Percentiles rank a stretch among this genome's conserved stretches.
These are phyloP conservation scores for Pseudogymnoascus sp. DNA, from an alignment of 2,329 filamentous ascomycete species.

Conservation along the genomic window DNA sequence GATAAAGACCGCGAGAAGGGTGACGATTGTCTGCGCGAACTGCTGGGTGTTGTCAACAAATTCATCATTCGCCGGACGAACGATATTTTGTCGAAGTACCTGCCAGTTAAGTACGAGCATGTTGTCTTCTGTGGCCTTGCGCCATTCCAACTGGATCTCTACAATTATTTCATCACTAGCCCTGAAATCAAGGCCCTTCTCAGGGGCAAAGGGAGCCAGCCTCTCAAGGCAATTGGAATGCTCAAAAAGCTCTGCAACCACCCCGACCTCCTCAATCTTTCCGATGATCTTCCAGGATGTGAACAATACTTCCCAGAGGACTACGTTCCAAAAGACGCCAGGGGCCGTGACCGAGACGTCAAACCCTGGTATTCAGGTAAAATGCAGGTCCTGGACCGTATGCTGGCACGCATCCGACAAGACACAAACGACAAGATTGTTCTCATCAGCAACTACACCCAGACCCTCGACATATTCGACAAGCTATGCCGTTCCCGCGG, in stretches of 20 bases:
- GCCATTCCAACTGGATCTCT: slow-evolving; percentile 84
- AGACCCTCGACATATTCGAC: slow-evolving; percentile 91
- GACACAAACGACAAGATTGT: slow-evolving; percentile 99
- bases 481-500: slow-evolving; percentile 73
- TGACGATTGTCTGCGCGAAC: slow-evolving; percentile 71
- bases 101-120: slow-evolving; percentile 97
- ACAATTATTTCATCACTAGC: slow-evolving; percentile 95
- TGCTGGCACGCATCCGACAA: slow-evolving; percentile 89
- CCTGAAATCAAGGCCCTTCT: slow-evolving; percentile 89
- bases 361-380: slow-evolving; percentile 97
- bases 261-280: slow-evolving; percentile 79
- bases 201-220: slow-evolving; percentile 88
- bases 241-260: slow-evolving; percentile 99
- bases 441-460: slow-evolving; percentile 96
- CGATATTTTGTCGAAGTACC: slow-evolving; percentile 93
- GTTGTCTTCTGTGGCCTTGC: slow-evolving; percentile 96
- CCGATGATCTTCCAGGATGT: slow-evolving; percentile 76
- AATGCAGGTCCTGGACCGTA: slow-evolving; percentile 95
- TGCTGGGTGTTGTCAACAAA: slow-evolving; percentile 84
- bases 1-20: slow-evolving; percentile 75
- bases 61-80: slow-evolving; percentile 98
- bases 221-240: slow-evolving; percentile 90
- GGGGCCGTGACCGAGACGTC: slow-evolving; percentile 83
- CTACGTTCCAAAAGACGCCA: slow-evolving; percentile 76
- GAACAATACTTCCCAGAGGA: slow-evolving; percentile 76